Evolutionary conservation across 2,329 filamentous ascomycete genomes (phyloP).

Genomic region (Botrytis paeoniae): DNA sequence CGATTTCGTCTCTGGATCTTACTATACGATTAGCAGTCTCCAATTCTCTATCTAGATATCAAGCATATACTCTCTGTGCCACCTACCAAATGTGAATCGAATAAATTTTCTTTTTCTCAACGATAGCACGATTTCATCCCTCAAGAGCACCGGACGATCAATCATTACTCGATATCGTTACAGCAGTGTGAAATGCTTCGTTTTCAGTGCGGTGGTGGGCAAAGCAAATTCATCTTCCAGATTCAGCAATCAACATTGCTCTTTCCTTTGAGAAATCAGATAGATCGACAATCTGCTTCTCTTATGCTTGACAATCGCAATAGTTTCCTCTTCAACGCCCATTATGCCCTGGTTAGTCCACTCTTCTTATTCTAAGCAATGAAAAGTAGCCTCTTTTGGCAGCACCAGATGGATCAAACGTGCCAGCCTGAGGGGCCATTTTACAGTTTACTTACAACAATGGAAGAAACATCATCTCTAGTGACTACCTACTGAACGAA

Average conservation of each 20-base stretch:
- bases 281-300: not conserved
- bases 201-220: not conserved
- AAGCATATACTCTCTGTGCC: not conserved
- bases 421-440: not conserved
- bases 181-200: not conserved
- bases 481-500: not conserved
- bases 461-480: not conserved
- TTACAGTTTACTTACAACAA: not conserved
- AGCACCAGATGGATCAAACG: not conserved
- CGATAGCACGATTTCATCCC: not conserved
- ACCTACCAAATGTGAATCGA: not conserved
- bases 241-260: not conserved
- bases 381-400: not conserved
- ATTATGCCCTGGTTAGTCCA: not conserved
- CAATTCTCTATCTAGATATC: not conserved
- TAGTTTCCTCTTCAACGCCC: not conserved
- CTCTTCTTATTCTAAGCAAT: not conserved
- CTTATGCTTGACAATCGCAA: not conserved
- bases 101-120: not conserved
- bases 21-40: not conserved
- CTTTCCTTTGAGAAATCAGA: not conserved
- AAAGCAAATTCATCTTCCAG: not conserved
- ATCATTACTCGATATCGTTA: not conserved
- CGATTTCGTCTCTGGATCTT: not conserved
- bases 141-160: not conserved